Evolutionary conservation across 2,329 filamentous ascomycete genomes (phyloP).

Genomic region (Fusarium incarnatum): DNA sequence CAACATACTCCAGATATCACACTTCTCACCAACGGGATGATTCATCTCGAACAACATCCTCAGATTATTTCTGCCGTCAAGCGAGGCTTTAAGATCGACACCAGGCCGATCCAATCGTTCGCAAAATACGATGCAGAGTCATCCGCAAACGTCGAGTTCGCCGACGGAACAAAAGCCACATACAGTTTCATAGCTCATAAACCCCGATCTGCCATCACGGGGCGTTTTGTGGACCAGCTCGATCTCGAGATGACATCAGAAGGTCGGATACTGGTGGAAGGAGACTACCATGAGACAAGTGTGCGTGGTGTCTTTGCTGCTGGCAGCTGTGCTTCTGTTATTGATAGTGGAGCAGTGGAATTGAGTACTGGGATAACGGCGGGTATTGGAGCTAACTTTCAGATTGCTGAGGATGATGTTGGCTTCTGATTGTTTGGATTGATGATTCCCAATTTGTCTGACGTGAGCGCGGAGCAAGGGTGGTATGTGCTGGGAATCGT

Average conservation of each 20-base stretch:
- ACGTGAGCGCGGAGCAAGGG: background rate
- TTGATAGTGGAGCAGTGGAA: background rate
- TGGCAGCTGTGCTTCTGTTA: background rate
- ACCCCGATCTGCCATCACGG: fast-evolving
- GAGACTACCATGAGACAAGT: background rate
- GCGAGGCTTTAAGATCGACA: fast-evolving
- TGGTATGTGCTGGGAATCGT: background rate
- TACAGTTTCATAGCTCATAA: background rate
- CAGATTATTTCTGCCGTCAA: background rate
- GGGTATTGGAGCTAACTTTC: conserved; percentile 4
- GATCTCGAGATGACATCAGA: background rate
- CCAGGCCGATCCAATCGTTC: background rate
- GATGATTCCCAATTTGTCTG: background rate
- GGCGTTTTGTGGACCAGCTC: background rate
- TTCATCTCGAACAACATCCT: background rate
- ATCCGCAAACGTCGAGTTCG: background rate
- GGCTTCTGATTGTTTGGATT: fast-evolving
- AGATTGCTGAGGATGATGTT: conserved; percentile 16
- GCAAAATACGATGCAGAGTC: fast-evolving
- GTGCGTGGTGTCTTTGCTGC: background rate
- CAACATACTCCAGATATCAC: background rate
- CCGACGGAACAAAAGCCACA: fast-evolving
- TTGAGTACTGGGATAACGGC: background rate
- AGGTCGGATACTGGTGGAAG: background rate
- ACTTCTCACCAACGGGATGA: background rate